Conservation (phyloP, 345 rosid species). For the Hibiscus trionum region DNA sequence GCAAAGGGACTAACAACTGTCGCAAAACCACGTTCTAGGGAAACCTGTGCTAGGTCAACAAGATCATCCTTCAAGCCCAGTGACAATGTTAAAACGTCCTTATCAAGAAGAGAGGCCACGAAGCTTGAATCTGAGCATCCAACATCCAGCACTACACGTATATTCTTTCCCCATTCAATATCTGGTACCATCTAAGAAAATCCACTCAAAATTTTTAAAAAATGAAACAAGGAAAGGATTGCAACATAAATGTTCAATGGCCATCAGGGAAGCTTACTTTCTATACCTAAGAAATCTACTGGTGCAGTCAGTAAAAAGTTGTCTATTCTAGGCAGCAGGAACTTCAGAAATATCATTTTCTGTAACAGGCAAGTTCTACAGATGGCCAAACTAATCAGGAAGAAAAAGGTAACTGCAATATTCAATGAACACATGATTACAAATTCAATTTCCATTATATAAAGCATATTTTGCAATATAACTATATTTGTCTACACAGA, state of each 20-base stretch:
- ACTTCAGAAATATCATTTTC: neutral
- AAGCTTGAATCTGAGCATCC: slow-evolving; percentile 74
- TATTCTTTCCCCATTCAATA: slow-evolving; percentile 98
- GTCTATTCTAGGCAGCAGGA: neutral
- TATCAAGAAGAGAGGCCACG: slow-evolving; percentile 62
- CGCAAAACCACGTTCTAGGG: slow-evolving; percentile 90
- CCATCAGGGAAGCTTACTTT: neutral
- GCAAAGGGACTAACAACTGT: slow-evolving; percentile 62
- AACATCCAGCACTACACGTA: slow-evolving; percentile 73
- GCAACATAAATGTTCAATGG: neutral
- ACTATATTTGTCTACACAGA: neutral
- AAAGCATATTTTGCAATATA: neutral
- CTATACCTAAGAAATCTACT: neutral
- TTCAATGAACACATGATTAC: neutral
- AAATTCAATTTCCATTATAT: neutral
- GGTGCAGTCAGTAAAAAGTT: neutral
- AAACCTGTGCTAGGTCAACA: slow-evolving; percentile 45
- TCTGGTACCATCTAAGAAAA: slow-evolving; percentile 91
- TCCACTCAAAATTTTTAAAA: slow-evolving; percentile 27
- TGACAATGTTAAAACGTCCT: too few relatives aligned
- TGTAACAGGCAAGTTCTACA: neutral
- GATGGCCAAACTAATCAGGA: neutral
- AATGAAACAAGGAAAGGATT: slow-evolving; percentile 7
- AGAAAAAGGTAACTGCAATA: neutral
- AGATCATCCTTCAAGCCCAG: too few relatives aligned